Evolutionary conservation across 306 rosid species (phyloP), one percentile per base, ranked within the genome.

Genomic region (Begonia fuchsioides): DNA sequence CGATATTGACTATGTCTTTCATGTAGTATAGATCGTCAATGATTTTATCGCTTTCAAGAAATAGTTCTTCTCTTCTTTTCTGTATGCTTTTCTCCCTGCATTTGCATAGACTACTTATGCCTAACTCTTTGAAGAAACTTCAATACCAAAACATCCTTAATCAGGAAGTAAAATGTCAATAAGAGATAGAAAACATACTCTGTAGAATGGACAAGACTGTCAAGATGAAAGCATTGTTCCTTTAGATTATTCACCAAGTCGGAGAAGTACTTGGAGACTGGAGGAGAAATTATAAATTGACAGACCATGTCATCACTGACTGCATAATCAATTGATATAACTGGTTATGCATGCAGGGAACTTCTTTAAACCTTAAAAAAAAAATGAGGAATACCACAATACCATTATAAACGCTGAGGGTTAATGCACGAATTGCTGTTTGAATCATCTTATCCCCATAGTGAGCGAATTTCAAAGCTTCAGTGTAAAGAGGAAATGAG

Each of bases 401-500:
- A 79, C 96, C 90, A 18, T 65, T 62, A 72, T 79, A 86, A 60
- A 76, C 70, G 38, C 68, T 79, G 54, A 86, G 93, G 56, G 75
- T 65, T 66, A 86, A 52, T 38, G 81, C 75, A 59, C 90, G 90
- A 38, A 76, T 56, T 12, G 90, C 93, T 46, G 81, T 79, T 56
- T 68, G 85, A 54, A 81, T 79, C 90, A 86, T 86, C 66, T 73
- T 79, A 62, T 86, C 96, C 55, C 73, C 81, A 1, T 82, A 80
- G 47, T 55, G 62, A 50, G 96, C 78, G 68, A 86, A 86, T 62
- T 73, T 79, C 49, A 82, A 75, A 65, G 93, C 96, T 69, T 82
- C 90, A 6, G 56, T 52, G 52, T 79, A 86, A 70, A 82, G 62
- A 46, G 96, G 96, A 77, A 82, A 82, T 50, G 96, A 82, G 35